These are phyloP conservation scores for Nicotiana knightiana DNA, from an alignment of 257 asterid species.

Conservation along the genomic window DNA sequence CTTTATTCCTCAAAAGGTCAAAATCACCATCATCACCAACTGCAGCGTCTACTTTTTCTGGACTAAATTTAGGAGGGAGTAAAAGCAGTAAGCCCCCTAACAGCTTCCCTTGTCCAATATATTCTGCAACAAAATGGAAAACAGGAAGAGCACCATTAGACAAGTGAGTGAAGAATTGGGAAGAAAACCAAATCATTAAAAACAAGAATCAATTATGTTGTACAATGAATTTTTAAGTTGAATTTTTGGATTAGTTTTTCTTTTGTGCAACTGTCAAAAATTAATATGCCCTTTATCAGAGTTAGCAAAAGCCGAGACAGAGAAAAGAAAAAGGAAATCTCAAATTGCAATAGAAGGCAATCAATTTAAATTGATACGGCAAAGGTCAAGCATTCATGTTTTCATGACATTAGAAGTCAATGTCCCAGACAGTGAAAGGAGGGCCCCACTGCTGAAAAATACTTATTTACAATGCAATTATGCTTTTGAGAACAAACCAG, in stretches of 20 bases:
- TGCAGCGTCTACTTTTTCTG: slow-evolving; percentile 33
- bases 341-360: neutral
- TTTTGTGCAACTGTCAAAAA: neutral
- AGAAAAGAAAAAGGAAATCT: neutral
- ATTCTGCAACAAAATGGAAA: slow-evolving; percentile 50
- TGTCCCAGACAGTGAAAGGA: neutral
- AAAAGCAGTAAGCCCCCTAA: slow-evolving; percentile 82
- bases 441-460: neutral
- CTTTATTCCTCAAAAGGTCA: slow-evolving; percentile 31
- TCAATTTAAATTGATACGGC: neutral
- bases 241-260: neutral
- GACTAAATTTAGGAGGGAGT: slow-evolving; percentile 65
- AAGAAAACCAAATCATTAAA: neutral
- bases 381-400: neutral
- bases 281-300: neutral
- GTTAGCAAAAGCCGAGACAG: neutral
- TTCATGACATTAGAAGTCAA: neutral
- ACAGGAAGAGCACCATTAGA: neutral
- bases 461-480: neutral
- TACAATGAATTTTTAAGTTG: neutral
- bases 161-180: neutral
- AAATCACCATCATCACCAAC: slow-evolving; percentile 35
- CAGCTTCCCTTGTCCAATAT: slow-evolving; percentile 66
- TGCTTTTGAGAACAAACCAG: neutral
- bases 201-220: neutral